These are phyloP conservation scores for Sedum album DNA, from an alignment of 164 flowering plant species.

Conservation along the genomic window DNA sequence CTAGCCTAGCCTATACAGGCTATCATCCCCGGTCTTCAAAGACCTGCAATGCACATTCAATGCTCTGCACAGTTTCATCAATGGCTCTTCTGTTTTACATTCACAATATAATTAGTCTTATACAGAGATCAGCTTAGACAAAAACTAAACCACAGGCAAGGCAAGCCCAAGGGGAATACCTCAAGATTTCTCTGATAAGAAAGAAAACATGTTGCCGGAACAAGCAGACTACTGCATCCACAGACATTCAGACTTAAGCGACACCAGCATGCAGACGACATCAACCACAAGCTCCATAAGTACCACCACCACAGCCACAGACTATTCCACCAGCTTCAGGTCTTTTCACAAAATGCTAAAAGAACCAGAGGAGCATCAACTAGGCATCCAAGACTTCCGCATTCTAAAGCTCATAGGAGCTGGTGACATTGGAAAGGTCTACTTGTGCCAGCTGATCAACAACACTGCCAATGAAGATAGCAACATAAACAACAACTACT, in stretches of 20 bases:
- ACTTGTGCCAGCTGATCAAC: slow-evolving; percentile 44
- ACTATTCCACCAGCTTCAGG: slow-evolving; percentile 1
- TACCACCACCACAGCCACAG: slow-evolving; percentile 2
- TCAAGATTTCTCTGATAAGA: neutral
- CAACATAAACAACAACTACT: slow-evolving; percentile 16
- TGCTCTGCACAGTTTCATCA: neutral
- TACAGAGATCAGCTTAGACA: neutral
- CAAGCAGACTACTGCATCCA: neutral
- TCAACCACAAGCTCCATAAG: slow-evolving; percentile 1
- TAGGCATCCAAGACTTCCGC: slow-evolving; percentile 41
- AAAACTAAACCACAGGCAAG: neutral
- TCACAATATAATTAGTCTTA: neutral
- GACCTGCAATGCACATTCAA: neutral
- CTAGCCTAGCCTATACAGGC: neutral
- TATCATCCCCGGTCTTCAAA: neutral
- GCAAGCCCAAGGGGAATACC: neutral
- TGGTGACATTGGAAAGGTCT: slow-evolving; percentile 74
- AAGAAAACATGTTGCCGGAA: neutral
- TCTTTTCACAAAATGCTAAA: neutral
- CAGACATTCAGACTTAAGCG: neutral
- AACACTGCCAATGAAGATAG: neutral
- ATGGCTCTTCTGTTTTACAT: neutral
- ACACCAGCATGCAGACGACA: neutral
- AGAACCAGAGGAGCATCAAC: neutral
- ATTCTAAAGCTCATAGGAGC: slow-evolving; percentile 54